Percentiles rank a stretch among this genome's conserved stretches.
Evolutionary conservation across 225 moss, liverwort and hornwort genomes (phyloP).

Genomic region (Anthoceros angustus): DNA sequence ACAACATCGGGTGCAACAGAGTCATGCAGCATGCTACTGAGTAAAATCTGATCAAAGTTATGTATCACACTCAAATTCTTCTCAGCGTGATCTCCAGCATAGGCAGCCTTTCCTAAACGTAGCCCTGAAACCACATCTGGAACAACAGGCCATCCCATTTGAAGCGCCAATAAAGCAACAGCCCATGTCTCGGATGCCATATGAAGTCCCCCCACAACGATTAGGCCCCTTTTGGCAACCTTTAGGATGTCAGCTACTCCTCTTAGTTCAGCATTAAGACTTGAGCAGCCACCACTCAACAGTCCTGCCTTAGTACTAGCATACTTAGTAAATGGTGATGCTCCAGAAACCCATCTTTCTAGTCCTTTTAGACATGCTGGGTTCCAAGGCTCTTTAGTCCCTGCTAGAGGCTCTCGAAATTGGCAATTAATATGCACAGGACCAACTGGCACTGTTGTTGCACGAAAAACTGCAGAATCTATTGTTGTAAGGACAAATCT

Average conservation of each 20-base stretch:
- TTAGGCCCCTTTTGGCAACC: slow-evolving; percentile 40
- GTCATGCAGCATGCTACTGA: slow-evolving; percentile 43
- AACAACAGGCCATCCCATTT: slow-evolving; percentile 83
- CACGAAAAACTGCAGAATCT: slow-evolving; percentile 64
- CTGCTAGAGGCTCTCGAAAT: slow-evolving; percentile 79
- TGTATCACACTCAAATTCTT: slow-evolving; percentile 53
- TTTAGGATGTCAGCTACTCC: slow-evolving; percentile 18
- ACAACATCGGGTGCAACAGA: slow-evolving; percentile 68
- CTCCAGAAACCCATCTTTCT: slow-evolving; percentile 51
- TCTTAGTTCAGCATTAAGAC: slow-evolving; percentile 20
- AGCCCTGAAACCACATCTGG: slow-evolving; percentile 89
- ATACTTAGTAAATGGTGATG: slow-evolving; percentile 66
- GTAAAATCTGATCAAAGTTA: slow-evolving; percentile 79
- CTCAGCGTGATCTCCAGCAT: slow-evolving; percentile 14
- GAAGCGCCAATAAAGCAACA: slow-evolving; percentile 64
- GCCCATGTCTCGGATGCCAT: slow-evolving; percentile 90
- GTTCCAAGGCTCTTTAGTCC: slow-evolving; percentile 42
- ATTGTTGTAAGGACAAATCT: slow-evolving; percentile 87
- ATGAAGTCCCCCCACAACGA: slow-evolving; percentile 69
- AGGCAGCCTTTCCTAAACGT: slow-evolving; percentile 46
- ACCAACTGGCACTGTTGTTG: slow-evolving; percentile 49
- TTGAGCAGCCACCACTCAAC: slow-evolving; percentile 23
- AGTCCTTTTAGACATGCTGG: slow-evolving; percentile 51
- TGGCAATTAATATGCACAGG: slow-evolving; percentile 85
- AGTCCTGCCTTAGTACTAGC: slow-evolving; percentile 23